phyloP scores from a whole-genome alignment of 257 asterid species.

The Solanum raphanifolium region DNA sequence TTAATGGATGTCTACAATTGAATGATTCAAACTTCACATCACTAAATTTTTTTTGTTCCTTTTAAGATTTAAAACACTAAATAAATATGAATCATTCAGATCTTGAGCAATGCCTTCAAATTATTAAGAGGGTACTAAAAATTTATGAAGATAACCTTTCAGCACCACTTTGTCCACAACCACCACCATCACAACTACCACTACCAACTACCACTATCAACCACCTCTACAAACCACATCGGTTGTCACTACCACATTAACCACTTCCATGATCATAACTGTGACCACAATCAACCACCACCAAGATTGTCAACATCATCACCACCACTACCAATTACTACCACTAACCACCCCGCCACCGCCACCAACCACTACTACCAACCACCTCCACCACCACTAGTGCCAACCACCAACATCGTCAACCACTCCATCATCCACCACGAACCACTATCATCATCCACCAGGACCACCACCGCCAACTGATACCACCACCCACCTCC shows the following conservation, averaged over 20 bases:
- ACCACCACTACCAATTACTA: neutral
- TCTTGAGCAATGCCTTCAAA: neutral
- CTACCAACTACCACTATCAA: neutral
- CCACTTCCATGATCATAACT: neutral
- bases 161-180: neutral
- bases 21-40: neutral
- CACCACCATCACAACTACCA: neutral
- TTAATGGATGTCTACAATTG: neutral
- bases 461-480: neutral
- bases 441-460: neutral
- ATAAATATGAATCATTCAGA: neutral
- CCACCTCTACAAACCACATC: neutral
- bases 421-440: neutral
- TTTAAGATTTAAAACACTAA: neutral
- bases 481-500: neutral
- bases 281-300: neutral
- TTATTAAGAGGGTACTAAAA: neutral
- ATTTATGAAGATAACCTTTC: neutral
- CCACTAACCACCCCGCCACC: neutral
- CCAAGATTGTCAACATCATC: neutral
- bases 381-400: neutral
- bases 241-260: neutral
- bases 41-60: neutral
- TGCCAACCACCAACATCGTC: neutral
- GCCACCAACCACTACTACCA: neutral